Evolutionary conservation across 129 eudicot species (phyloP), one percentile per base, ranked within the genome.

Genomic region (Heracleum sosnowskyi): DNA sequence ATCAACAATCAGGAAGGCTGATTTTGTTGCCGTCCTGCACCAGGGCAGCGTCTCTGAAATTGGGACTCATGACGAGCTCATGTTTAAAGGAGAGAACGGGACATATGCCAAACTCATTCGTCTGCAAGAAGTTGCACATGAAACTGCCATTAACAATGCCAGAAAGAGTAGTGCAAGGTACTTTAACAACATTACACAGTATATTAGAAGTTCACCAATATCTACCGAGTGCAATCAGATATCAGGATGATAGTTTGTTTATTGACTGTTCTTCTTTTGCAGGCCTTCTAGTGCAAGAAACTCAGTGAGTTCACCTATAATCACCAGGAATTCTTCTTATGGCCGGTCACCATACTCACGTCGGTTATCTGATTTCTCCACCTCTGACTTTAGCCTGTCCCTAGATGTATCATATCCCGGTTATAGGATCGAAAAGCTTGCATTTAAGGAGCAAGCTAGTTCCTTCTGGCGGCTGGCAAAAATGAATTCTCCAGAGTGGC

Each of bases 251-350:
- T 75, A 64, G 47, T 72, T 62, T 73, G 53, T 64, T 73, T 63
- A 73, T 44, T 77, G 63, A 77, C 51, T 74, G 4, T 40, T 81
- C 51, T 80, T 82, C 37, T 44, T 79, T 80, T 80, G 83, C 88
- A 94, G 99, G 91, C 97, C 99, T 60, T 95, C 99, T 0, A 94
- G 93, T 90, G 99, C 97, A 33, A 92, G 99, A 57, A 89, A 89
- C 81, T 95, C 99, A 0, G 92, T 95, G 35, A 95, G 99, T 87
- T 95, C 99, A 69, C 99, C 99, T 1, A 92, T 95, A 69, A 95
- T 95, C 22, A 86, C 98, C 11, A 85, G 97, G 69, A 95, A 95
- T 86, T 95, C 98, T 8, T 95, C 98, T 3, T 95, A 95, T 6
- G 98, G 97, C 5, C 90, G 97, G 72, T 95, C 99, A 51, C 99